Evolutionary conservation across 2,329 filamentous ascomycete genomes (phyloP), one percentile per base, ranked within the genome.

Genomic region (Hortaea werneckii): DNA sequence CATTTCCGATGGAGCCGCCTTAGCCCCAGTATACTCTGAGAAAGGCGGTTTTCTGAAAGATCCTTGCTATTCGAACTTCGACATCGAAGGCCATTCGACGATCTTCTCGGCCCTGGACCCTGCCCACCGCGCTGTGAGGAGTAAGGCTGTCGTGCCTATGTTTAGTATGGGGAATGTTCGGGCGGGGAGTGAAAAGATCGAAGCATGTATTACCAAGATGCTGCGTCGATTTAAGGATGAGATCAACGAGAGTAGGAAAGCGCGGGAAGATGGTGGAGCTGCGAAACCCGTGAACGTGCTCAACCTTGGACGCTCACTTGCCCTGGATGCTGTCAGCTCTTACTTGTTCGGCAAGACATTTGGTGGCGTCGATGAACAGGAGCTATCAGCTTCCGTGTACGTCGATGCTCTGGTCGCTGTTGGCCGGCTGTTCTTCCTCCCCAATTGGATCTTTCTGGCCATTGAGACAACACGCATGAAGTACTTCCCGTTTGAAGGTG

Each of bases 401-500:
- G 74, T 79, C 9, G 71, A 78, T 55, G 65, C 70, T 2, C 74
- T 76, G 51, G 75, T 78, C 2, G 73, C 70, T 4, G 70, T 77
- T 5, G 74, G 74, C 0, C 63, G 73, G 3, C 76, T 78, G 54
- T 76, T 78, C 55, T 76, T 76, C 51, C 55, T 78, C 1, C 72
- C 72, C 1, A 68, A 63, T 26, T 58, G 50, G 39, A 53, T 65
- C 3, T 73, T 74, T 47, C 46, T 61, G 9, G 55, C 63, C 10
- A 50, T 71, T 20, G 68, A 72, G 34, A 65, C 63, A 48, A 51
- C 54, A 11, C 48, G 63, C 1, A 54, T 60, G 7, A 66, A 67
- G 47, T 60, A 63, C 37, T 62, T 60, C 39, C 60, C 61, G 3
- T 54, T 61, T 4, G 64, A 64, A 6, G 57, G 61, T 6, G 63